Evolutionary conservation across 192 early-diverging fungal species (phyloP).

Genomic region (Mortierella alpina): DNA sequence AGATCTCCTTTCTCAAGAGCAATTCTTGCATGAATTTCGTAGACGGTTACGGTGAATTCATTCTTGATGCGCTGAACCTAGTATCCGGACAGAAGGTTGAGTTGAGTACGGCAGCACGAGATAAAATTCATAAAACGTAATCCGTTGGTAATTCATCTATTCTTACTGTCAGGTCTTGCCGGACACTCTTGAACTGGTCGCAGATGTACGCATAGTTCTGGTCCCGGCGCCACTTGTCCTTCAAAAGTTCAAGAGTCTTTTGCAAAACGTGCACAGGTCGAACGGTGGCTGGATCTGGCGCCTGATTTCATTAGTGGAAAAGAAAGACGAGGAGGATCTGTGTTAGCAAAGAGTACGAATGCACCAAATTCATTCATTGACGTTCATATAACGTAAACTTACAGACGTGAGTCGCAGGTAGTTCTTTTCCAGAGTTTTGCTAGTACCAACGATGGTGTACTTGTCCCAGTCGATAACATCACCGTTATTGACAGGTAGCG

Average conservation of each 20-base stretch:
- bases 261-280: constrained; percentile 83
- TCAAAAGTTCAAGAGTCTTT: constrained; percentile 82
- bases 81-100: constrained; percentile 1
- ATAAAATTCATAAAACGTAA: constrained; percentile 3
- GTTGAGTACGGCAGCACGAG: background rate
- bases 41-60: constrained; percentile 93
- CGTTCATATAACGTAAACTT: constrained; percentile 18
- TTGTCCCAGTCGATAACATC: constrained; percentile 85
- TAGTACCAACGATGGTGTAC: constrained; percentile 91
- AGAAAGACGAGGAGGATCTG: constrained; percentile 6
- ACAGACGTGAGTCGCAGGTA: constrained; percentile 94
- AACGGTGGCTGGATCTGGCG: constrained; percentile 95
- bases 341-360: constrained; percentile 1
- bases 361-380: background rate
- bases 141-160: background rate
- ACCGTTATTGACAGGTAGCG: constrained; percentile 53
- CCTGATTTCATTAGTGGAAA: constrained; percentile 51
- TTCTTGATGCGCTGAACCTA: constrained; percentile 92
- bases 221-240: constrained; percentile 83
- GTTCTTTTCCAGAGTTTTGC: constrained; percentile 86
- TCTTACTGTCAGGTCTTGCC: constrained; percentile 94
- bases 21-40: constrained; percentile 95
- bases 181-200: constrained; percentile 95
- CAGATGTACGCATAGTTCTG: constrained; percentile 95
- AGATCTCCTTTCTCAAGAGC: constrained; percentile 96